Base-by-base conservation (phyloP, 352 stramenopile genomes). In the Globisporangium cystogenes region DNA sequence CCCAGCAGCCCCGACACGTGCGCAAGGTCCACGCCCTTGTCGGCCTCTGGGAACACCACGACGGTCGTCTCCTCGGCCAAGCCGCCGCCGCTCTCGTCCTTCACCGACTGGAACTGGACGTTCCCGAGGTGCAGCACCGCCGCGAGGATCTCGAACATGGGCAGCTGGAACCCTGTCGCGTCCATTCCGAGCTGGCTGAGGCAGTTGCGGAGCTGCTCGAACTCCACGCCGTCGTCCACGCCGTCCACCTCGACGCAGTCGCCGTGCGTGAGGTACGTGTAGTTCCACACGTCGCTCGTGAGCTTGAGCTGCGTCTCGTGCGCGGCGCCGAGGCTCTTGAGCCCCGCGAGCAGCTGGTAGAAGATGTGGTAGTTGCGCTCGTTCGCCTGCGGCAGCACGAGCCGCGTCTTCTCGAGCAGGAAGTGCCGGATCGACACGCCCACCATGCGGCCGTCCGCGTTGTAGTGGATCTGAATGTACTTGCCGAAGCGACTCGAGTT, bases 401-500 rank as follows among this genome's bases (percentile, higher is more conserved):
- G 60, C 0, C 82, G 68, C 23, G 80, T 90, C 57, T 93, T 93
- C 67, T 93, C 80, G 23, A 93, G 55, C 7, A 93, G 46, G 45
- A 90, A 93, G 37, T 91, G 78, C 3, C 76, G 79, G 27, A 93
- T 93, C 3, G 77, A 86, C 1, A 90, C 82, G 2, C 78, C 72
- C 2, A 67, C 72, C 77, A 92, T 91, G 50, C 79, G 76, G 0
- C 78, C 78, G 60, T 92, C 72, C 11, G 26, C 53, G 56, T 74
- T 89, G 67, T 90, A 93, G 39, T 86, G 72, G 50, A 93, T 91
- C 62, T 93, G 81, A 37, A 93, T 93, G 55, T 91, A 97, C 69
- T 97, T 96, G 57, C 87, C 87, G 40, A 96, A 96, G 7, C 84
- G 86, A 74, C 84, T 95, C 7, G 77, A 92, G 57, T 96, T 96